phyloP scores from a whole-genome alignment of 306 rosid genomes.

The Vigna nakashimae region DNA sequence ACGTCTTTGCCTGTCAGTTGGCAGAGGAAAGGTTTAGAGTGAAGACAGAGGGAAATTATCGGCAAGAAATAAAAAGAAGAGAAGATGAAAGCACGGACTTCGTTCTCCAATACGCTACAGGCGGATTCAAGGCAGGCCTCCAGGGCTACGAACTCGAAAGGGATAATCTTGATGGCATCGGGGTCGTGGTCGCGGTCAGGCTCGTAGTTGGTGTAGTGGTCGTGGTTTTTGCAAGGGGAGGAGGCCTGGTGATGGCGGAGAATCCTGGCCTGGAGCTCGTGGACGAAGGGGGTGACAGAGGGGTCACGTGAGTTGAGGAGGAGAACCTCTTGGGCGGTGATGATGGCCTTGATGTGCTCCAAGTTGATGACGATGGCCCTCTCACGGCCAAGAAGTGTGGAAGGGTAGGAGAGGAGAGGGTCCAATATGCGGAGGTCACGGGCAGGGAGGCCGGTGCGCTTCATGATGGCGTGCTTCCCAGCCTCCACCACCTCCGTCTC shows the following conservation, averaged over 20 bases:
- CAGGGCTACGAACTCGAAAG: constrained; percentile 86
- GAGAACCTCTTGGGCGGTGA: constrained; percentile 87
- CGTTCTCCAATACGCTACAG: constrained; percentile 76
- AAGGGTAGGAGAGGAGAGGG: constrained; percentile 65
- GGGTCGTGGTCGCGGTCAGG: constrained; percentile 49
- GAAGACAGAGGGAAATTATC: no score
- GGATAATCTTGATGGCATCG: constrained; percentile 75
- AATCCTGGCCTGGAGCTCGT: constrained; percentile 75
- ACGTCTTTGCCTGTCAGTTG: constrained; percentile 56
- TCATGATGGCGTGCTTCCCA: constrained; percentile 92
- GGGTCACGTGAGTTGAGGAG: constrained; percentile 88
- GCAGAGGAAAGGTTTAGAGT: no score
- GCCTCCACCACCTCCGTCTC: constrained; percentile 76
- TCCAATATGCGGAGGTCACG: constrained; percentile 91
- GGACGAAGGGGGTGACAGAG: constrained; percentile 81
- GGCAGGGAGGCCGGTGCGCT: constrained; percentile 90
- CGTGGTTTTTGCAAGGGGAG: constrained; percentile 3
- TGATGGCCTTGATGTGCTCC: constrained; percentile 93
- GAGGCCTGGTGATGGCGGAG: constrained; percentile 70
- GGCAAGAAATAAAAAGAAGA: no score
- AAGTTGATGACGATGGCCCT: constrained; percentile 86
- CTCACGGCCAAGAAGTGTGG: constrained; percentile 73
- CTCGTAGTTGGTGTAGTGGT: neutral
- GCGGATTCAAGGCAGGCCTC: constrained; percentile 96
- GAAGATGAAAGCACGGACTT: constrained; percentile 5